These are phyloP conservation scores for Talaromyces borbonicus DNA, from an alignment of 495 filamentous ascomycete genomes.

Conservation along the genomic window DNA sequence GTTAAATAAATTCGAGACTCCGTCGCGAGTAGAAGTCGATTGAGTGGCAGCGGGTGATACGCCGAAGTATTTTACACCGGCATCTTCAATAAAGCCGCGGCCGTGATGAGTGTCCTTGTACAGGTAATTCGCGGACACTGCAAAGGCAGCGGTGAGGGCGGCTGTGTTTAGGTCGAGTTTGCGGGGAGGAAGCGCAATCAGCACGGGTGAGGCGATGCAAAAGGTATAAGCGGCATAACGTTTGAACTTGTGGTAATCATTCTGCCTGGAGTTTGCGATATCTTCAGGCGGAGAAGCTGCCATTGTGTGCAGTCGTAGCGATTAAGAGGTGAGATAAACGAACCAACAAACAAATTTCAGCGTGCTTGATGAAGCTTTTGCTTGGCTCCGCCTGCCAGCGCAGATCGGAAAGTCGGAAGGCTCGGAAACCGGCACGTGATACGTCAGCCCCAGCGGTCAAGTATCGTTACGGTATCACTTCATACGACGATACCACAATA, in stretches of 20 bases:
- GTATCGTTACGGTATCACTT: too few relatives aligned
- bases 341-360: too few relatives aligned
- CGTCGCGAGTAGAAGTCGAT: neutral
- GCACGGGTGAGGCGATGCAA: constrained; percentile 58
- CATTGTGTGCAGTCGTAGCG: too few relatives aligned
- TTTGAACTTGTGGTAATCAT: constrained; percentile 42
- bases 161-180: constrained; percentile 58
- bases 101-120: constrained; percentile 40
- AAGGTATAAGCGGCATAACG: constrained; percentile 52
- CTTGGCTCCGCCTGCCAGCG: too few relatives aligned
- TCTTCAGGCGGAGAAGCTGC: too few relatives aligned
- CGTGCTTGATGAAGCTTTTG: too few relatives aligned
- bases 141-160: constrained; percentile 48
- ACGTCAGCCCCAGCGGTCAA: too few relatives aligned
- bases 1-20: constrained; percentile 9
- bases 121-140: constrained; percentile 57
- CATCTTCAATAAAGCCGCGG: constrained; percentile 35
- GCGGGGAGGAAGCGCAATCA: constrained; percentile 68
- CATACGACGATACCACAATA: too few relatives aligned
- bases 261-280: constrained; percentile 22
- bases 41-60: neutral
- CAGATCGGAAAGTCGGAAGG: too few relatives aligned
- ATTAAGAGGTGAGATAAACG: too few relatives aligned
- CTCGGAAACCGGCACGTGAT: too few relatives aligned
- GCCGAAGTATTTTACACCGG: constrained; percentile 23